Conservation (phyloP, 1,139 yeast species). For the Pichia sp. region DNA sequence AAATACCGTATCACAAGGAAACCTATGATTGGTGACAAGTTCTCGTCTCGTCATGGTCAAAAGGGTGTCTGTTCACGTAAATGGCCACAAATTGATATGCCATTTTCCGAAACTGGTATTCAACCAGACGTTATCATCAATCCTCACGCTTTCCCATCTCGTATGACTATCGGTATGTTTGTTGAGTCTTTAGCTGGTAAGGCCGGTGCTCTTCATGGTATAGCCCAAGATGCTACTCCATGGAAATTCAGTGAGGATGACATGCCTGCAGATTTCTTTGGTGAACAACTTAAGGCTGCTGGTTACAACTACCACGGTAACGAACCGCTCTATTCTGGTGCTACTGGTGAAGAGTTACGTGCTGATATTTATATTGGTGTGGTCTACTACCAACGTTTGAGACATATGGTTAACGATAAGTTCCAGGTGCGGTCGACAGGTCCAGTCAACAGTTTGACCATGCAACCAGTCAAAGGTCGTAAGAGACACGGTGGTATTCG, state of each 20-base stretch:
- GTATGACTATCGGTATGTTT: constrained; percentile 99
- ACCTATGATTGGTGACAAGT: constrained; percentile 96
- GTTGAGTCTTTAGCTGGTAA: constrained; percentile 97
- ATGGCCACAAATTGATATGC: constrained; percentile 97
- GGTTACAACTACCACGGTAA: constrained; percentile 98
- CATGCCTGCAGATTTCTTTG: constrained; percentile 96
- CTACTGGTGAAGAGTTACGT: constrained; percentile 94
- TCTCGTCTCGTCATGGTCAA: constrained; percentile 98
- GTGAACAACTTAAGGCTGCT: constrained; percentile 80
- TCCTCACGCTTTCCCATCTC: constrained; percentile 99
- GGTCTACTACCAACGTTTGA: constrained; percentile 94
- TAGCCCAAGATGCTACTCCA: constrained; percentile 96
- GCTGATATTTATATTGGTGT: constrained; percentile 95
- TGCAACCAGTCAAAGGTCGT: constrained; percentile 99
- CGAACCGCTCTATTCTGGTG: constrained; percentile 99
- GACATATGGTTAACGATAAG: constrained; percentile 99
- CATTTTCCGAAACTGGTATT: constrained; percentile 91
- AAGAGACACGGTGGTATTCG: constrained; percentile 99
- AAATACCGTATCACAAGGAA: constrained; percentile 89
- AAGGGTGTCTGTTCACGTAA: constrained; percentile 99
- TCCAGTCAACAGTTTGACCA: constrained; percentile 91
- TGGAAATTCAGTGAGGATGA: constrained; percentile 89
- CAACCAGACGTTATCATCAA: constrained; percentile 97
- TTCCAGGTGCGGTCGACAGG: constrained; percentile 99
- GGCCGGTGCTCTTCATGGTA: constrained; percentile 97